Evolutionary conservation across 345 rosid genomes (phyloP), one percentile per base, ranked within the genome.

Genomic region (Adansonia digitata): DNA sequence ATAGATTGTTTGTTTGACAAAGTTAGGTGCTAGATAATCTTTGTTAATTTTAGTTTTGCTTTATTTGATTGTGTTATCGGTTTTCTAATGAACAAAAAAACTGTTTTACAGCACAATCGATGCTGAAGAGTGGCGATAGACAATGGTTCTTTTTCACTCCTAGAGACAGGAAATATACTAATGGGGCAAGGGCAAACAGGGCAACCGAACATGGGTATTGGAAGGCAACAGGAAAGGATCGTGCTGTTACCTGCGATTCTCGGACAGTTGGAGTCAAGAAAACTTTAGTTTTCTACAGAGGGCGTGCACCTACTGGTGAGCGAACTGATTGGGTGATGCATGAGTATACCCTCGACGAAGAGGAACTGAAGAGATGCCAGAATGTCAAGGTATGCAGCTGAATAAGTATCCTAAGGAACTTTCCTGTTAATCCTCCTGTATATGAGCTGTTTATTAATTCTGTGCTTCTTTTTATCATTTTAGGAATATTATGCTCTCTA

Each of bases 251-350:
- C 2, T 89, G 87, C 78, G 78, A 79, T 75, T 85, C 90, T 55
- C 82, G 94, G 2, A 56, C 72, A 7, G 97, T 88, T 74, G 97
- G 98, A 56, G 77, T 87, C 75, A 94, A 92, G 86, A 92, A 94
- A 84, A 92, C 98, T 48, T 87, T 92, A 37, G 92, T 94, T 73
- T 92, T 89, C 78, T 89, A 94, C 42, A 80, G 79, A 75, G 97
- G 98, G 34, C 92, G 94, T 34, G 94, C 98, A 8, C 98, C 97
- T 2, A 84, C 2, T 70, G 97, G 98, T 22, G 80, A 84, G n/a
- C 80, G 98, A 57, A 92, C 94, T 40, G 90, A 94, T 77, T 94
- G 98, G 98, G 97, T 92, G 63, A 94, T 94, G 97, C 98, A 94
- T 12, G 98, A 94, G 79, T 94, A 94, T 74, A 84, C 94, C 0